Evolutionary conservation across 2,329 filamentous ascomycete genomes (phyloP), one percentile per base, ranked within the genome.

Genomic region (Colletotrichum sansevieriae): DNA sequence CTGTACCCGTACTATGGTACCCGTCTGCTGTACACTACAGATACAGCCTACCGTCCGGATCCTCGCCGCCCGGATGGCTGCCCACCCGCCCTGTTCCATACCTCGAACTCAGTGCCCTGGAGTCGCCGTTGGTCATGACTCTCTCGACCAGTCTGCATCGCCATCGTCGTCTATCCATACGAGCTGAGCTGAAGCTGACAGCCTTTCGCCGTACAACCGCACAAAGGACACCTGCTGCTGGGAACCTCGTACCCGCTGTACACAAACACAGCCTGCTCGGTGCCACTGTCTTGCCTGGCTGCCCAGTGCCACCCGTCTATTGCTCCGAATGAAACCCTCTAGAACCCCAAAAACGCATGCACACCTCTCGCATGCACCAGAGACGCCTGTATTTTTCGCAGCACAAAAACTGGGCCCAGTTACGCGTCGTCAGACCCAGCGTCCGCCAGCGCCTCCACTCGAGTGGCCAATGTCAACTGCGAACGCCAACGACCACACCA

Each of bases 311-410:
- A 65, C 35, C 65, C 55, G 41, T 35, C 47, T 51, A 52, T 56
- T 56, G 18, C 49, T 60, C 62, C 66, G 61, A 69, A 61, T 61
- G 66, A 65, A 49, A 66, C 63, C 41, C 33, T 63, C 59, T 33
- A 44, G 43, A 55, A 59, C 43, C 65, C 54, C 52, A 63, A 44
- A 52, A 10, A 33, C 39, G 47, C 47, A 58, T 64, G 29, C 41
- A 60, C 37, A 22, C 44, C 44, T 39, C 29, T n/a, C 43, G 44
- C 12, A 41, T 54, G 29, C 56, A 37, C 46, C 55, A 39, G 22
- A 43, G n/a, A 43, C 49, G 47, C 46, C 66, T 56, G 62, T 65
- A 66, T 69, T 65, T 69, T 69, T 66, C 43, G 62, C 66, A 65
- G 41, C 66, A 33, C 56, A 47, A 65, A 69, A 69, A 20, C 49